These are phyloP conservation scores for Psilocybe azurescens DNA, from an alignment of 768 basidiomycete species.

Conservation along the genomic window DNA sequence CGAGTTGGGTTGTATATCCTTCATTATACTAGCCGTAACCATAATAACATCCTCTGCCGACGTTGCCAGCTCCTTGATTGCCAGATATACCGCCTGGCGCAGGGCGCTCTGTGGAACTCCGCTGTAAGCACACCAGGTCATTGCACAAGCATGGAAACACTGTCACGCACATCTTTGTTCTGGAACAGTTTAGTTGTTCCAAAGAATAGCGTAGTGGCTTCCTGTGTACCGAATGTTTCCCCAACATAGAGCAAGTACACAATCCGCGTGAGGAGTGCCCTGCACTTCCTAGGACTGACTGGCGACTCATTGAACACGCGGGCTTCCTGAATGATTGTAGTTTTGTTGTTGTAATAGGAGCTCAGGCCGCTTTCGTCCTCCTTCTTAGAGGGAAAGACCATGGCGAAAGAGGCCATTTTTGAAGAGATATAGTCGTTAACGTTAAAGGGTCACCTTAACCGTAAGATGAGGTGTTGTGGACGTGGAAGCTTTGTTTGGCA, in stretches of 20 bases:
- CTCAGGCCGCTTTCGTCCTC: constrained; percentile 95
- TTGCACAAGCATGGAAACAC: background rate
- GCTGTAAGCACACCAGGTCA: constrained; percentile 12
- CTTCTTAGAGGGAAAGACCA: constrained; percentile 91
- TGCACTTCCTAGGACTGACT: constrained; percentile 96
- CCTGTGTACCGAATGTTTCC: constrained; percentile 93
- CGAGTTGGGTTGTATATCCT: constrained; percentile 99
- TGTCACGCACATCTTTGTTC: constrained; percentile 91
- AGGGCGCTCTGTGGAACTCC: constrained; percentile 73
- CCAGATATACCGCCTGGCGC: constrained; percentile 97
- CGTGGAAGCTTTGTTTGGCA: constrained; percentile 49
- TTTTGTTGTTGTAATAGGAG: constrained; percentile 96
- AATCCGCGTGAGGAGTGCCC: constrained; percentile 94
- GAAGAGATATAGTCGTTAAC: constrained; percentile 17
- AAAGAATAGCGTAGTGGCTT: constrained; percentile 98
- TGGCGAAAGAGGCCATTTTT: constrained; percentile 57
- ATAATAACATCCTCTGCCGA: constrained; percentile 99
- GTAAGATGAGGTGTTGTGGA: constrained; percentile 31
- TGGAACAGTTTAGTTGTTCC: constrained; percentile 99
- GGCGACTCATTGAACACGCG: constrained; percentile 99
- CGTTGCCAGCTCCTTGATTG: constrained; percentile 95
- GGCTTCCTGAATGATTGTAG: constrained; percentile 97
- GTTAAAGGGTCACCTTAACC: constrained; percentile 13
- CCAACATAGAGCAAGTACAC: constrained; percentile 97
- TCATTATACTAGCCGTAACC: constrained; percentile 99